Evolutionary conservation across 176 grass and related monocot species (phyloP).

Genomic region (Aegilops sharonensis): DNA sequence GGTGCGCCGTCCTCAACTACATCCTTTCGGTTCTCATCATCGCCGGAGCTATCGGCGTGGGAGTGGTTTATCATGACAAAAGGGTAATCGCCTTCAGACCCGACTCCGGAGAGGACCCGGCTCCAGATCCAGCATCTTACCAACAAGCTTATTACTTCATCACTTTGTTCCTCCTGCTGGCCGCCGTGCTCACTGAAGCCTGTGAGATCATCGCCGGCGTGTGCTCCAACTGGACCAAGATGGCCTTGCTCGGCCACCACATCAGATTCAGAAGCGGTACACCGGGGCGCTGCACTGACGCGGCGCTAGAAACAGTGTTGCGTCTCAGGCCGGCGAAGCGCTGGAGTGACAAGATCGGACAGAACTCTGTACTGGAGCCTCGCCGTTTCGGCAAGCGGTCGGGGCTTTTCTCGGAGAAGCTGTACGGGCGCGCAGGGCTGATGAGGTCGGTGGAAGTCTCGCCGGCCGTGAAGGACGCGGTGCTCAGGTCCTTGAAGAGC

Average conservation of each 20-base stretch:
- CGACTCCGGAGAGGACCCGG: too few relatives aligned
- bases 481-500: slow-evolving; percentile 4
- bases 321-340: slow-evolving; percentile 2
- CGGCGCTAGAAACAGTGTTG: not conserved
- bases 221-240: slow-evolving; percentile 46
- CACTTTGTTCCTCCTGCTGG: not conserved
- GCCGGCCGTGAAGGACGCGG: not conserved
- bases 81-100: not conserved
- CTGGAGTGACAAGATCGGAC: slow-evolving; percentile 21
- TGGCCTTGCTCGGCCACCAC: slow-evolving; percentile 37
- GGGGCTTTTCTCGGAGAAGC: not conserved
- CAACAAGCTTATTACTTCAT: not conserved
- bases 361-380: slow-evolving; percentile 38
- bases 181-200: not conserved
- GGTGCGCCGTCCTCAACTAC: not conserved
- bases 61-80: accelerated
- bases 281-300: not conserved
- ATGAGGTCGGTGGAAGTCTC: slow-evolving; percentile 7
- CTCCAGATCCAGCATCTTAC: too few relatives aligned
- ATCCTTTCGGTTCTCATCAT: slow-evolving; percentile 7
- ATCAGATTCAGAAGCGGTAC: not conserved
- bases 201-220: slow-evolving; percentile 25
- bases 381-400: not conserved
- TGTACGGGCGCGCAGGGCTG: not conserved
- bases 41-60: not conserved